phyloP scores from a whole-genome alignment of 176 grass and related monocot species.

The Musa troglodytarum region DNA sequence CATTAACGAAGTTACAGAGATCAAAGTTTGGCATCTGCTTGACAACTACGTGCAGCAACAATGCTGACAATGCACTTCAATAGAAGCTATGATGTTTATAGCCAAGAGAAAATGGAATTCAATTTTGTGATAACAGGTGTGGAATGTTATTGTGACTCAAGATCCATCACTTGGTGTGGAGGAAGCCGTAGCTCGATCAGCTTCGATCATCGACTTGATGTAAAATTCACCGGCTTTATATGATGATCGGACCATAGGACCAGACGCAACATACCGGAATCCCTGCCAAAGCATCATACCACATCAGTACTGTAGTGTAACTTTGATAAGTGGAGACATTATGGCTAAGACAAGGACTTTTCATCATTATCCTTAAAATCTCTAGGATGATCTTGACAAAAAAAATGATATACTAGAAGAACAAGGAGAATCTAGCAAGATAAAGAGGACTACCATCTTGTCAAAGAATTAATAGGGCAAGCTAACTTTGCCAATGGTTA shows the following conservation, averaged over 20 bases:
- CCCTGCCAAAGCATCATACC: slow-evolving; percentile 40
- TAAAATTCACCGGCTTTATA: slow-evolving; percentile 96
- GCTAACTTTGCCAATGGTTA: neutral
- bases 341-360: neutral
- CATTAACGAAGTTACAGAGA: too few relatives aligned
- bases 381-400: too few relatives aligned
- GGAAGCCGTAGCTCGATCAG: slow-evolving; percentile 40
- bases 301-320: neutral
- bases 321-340: too few relatives aligned
- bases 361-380: neutral
- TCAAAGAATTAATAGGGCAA: neutral
- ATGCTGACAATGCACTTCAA: neutral
- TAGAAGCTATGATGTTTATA: neutral
- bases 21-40: neutral
- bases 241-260: slow-evolving; percentile 83
- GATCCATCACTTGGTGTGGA: neutral
- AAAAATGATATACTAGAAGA: too few relatives aligned
- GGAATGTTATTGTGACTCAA: neutral
- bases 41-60: neutral
- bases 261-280: slow-evolving; percentile 83
- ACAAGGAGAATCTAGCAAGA: too few relatives aligned
- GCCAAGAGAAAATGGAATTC: neutral
- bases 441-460: too few relatives aligned
- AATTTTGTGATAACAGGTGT: neutral
- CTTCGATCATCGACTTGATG: slow-evolving; percentile 93